Evolutionary conservation across 805 yeast genomes (phyloP).

Genomic region (Ogataea populi-albae): DNA sequence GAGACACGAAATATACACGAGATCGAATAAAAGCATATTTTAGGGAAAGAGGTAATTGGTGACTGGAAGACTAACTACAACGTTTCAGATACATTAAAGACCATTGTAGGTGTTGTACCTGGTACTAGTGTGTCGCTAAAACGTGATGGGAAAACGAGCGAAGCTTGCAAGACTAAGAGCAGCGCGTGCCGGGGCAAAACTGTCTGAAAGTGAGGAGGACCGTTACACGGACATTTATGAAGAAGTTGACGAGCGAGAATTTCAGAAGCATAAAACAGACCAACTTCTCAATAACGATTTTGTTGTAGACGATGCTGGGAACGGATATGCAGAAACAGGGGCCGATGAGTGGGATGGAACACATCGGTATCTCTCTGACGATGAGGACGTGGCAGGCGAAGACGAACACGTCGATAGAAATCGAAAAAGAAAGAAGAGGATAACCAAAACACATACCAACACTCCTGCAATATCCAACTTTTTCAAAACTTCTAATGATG

Average conservation of each 20-base stretch:
- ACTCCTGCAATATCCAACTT: constrained; percentile 42
- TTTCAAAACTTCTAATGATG: constrained; percentile 39
- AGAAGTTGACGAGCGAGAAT: constrained; percentile 79
- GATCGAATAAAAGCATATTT: no score
- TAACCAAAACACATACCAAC: constrained; percentile 32
- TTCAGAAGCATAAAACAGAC: constrained; percentile 70
- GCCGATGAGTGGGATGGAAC: constrained; percentile 80
- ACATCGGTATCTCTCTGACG: constrained; percentile 56
- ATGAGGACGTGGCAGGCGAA: constrained; percentile 38
- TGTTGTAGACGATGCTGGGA: constrained; percentile 91
- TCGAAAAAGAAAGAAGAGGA: constrained; percentile 32
- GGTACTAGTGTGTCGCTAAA: no score
- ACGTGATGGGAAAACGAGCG: constrained; percentile 25
- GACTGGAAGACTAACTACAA: no score
- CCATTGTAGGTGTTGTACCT: no score
- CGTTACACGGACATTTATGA: constrained; percentile 69
- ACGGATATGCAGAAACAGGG: constrained; percentile 92
- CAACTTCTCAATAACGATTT: constrained; percentile 87
- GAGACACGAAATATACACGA: no score
- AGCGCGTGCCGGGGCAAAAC: constrained; percentile 59
- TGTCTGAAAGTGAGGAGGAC: constrained; percentile 36
- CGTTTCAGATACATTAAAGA: no score
- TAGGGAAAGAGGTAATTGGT: no score
- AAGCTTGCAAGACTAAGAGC: constrained; percentile 62
- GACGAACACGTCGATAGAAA: constrained; percentile 26